phyloP scores from a whole-genome alignment of 345 rosid genomes.

The Trapa incisa region DNA sequence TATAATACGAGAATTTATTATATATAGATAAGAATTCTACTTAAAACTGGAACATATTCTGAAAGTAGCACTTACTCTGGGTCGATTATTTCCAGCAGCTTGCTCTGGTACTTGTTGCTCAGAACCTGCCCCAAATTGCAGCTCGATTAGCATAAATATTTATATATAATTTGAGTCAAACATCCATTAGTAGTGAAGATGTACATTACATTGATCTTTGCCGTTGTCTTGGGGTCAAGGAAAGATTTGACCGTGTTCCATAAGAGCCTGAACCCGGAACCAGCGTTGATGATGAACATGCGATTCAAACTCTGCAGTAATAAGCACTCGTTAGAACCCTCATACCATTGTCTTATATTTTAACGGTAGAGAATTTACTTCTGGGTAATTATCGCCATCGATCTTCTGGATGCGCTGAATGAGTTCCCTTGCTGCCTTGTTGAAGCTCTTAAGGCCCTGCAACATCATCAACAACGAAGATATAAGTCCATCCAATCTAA shows the following conservation, averaged over 20 bases:
- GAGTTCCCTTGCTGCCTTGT: conserved; percentile 77
- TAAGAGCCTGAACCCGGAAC: conserved; percentile 77
- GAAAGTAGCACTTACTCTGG: conserved; percentile 27
- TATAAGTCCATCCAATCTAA: no score
- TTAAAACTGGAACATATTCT: no score
- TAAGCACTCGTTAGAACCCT: conserved; percentile 7
- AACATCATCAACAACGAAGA: conserved; percentile 4
- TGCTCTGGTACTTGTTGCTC: conserved; percentile 82
- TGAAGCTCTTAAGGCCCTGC: conserved; percentile 83
- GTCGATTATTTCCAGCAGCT: conserved; percentile 84
- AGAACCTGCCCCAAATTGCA: conserved; percentile 38
- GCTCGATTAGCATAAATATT: no score
- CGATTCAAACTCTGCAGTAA: conserved; percentile 59
- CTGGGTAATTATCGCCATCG: conserved; percentile 83
- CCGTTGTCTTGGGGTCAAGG: conserved; percentile 79
- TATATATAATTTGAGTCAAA: not conserved
- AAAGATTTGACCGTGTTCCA: conserved; percentile 73
- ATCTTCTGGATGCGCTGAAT: conserved; percentile 58
- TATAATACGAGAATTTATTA: no score
- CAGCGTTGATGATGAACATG: conserved; percentile 95
- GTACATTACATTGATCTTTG: conserved; percentile 65
- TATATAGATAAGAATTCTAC: no score
- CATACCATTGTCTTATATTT: not conserved
- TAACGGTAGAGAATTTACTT: conserved; percentile 27
- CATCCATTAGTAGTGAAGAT: not conserved